These are phyloP conservation scores for Magnusiomyces suaveolens DNA, from an alignment of 1,139 yeast genomes.

Conservation along the genomic window DNA sequence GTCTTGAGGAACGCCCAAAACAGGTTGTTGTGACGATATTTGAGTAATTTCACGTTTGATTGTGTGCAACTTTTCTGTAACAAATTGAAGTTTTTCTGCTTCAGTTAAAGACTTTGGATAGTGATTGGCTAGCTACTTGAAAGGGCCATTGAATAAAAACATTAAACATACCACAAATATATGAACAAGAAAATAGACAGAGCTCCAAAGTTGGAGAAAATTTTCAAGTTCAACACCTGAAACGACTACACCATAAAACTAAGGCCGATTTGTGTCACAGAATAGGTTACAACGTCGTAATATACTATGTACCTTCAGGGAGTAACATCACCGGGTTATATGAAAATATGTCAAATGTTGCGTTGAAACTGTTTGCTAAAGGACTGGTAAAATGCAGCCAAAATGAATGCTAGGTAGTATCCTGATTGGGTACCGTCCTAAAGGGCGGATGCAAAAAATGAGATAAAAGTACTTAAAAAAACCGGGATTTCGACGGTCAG, in stretches of 20 bases:
- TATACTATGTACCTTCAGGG: constrained; percentile 47
- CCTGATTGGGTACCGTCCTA: constrained; percentile 99
- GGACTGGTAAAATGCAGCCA: constrained; percentile 82
- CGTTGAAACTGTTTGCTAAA: constrained; percentile 70
- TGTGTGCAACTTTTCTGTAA: constrained; percentile 26
- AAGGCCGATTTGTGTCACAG: constrained; percentile 65
- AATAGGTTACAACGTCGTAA: constrained; percentile 60
- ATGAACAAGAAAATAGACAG: constrained; percentile 63
- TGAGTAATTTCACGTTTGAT: constrained; percentile 38
- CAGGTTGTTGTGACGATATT: constrained; percentile 32
- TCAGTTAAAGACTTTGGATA: constrained; percentile 32
- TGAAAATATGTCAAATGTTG: constrained; percentile 75
- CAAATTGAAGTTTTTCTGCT: constrained; percentile 31
- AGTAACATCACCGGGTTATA: constrained; percentile 57
- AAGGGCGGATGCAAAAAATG: constrained; percentile 85
- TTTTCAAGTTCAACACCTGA: constrained; percentile 55
- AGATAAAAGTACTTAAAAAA: constrained; percentile 71
- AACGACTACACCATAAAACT: constrained; percentile 84
- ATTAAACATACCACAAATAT: constrained; percentile 44
- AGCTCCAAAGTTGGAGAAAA: constrained; percentile 62
- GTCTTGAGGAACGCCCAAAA: constrained; percentile 39
- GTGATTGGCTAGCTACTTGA: constrained; percentile 32
- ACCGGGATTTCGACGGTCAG: constrained; percentile 72
- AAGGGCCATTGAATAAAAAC: constrained; percentile 63
- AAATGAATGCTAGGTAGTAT: constrained; percentile 76